These are phyloP conservation scores for Salix suchowensis DNA, from an alignment of 345 rosid genomes.

Conservation along the genomic window DNA sequence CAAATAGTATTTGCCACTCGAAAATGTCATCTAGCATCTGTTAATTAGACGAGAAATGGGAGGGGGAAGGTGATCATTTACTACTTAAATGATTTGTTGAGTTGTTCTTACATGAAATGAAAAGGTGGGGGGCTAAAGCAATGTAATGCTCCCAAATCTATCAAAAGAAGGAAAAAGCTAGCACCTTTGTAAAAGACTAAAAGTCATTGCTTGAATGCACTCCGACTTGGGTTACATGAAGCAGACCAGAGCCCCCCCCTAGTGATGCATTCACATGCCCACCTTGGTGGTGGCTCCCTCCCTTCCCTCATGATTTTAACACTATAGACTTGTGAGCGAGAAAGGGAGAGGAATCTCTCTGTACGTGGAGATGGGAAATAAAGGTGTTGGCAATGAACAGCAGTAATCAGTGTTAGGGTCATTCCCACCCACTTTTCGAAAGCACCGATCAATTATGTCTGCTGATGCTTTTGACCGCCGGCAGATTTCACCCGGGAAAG, in stretches of 20 bases:
- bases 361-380: conserved; percentile 8
- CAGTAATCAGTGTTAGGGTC: conserved; percentile 1
- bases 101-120: conserved; percentile 7
- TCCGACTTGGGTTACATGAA: conserved; percentile 30
- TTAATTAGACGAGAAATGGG: background rate
- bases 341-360: conserved; percentile 20
- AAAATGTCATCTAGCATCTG: background rate
- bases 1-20: background rate
- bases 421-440: background rate
- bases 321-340: conserved; percentile 13
- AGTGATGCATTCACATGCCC: conserved; percentile 18
- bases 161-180: conserved; percentile 32
- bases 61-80: too few relatives aligned
- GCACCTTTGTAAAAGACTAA: conserved; percentile 33
- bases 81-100: too few relatives aligned
- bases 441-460: background rate
- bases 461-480: conserved; percentile 28
- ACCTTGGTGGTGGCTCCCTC: conserved; percentile 40
- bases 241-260: conserved; percentile 1
- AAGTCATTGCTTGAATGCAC: conserved; percentile 46
- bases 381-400: conserved; percentile 4
- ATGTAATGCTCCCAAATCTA: conserved; percentile 11
- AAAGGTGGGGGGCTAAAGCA: conserved; percentile 11
- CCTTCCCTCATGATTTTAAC: conserved; percentile 28
- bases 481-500: background rate